A percentile compares a stretch with the other conserved stretches of the same genome.
These are phyloP conservation scores for Paulownia fortunei DNA, from an alignment of 257 asterid genomes.

Conservation along the genomic window DNA sequence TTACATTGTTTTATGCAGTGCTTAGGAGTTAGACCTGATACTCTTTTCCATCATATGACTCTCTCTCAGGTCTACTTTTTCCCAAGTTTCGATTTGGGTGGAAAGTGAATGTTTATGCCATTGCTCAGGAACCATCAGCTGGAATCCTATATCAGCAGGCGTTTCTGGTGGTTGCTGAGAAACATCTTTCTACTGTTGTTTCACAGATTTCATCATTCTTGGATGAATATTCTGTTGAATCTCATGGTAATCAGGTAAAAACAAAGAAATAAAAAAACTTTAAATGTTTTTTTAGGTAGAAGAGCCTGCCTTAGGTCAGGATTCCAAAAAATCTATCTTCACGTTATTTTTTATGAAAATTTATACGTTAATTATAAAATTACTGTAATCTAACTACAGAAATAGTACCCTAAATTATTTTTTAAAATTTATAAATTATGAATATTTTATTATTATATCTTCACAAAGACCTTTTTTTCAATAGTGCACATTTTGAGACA, in stretches of 20 bases:
- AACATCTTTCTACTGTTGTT: constrained; percentile 48
- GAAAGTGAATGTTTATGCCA: constrained; percentile 68
- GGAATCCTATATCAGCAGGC: constrained; percentile 60
- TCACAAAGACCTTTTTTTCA: too few species aligned
- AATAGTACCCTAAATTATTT: too few species aligned
- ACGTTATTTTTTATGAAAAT: not conserved
- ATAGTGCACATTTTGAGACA: too few species aligned
- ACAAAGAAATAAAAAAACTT: not conserved
- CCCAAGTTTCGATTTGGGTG: constrained; percentile 84
- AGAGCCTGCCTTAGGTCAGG: not conserved
- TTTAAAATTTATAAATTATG: too few species aligned
- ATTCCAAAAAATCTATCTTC: not conserved
- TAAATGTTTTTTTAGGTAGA: not conserved
- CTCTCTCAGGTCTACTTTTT: constrained; percentile 66
- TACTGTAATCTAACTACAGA: too few species aligned
- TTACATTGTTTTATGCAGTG: constrained; percentile 17
- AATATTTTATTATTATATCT: too few species aligned
- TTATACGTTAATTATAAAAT: too few species aligned
- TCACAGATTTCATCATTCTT: constrained; percentile 53
- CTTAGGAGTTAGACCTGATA: constrained; percentile 24
- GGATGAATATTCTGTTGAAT: constrained; percentile 44
- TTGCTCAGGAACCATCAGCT: constrained; percentile 55
- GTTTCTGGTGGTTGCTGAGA: constrained; percentile 78
- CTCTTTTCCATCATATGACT: constrained; percentile 12
- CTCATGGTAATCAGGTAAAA: constrained; percentile 67